phyloP scores from a whole-genome alignment of 179 eudicot genomes.

The Beta corolliflora region DNA sequence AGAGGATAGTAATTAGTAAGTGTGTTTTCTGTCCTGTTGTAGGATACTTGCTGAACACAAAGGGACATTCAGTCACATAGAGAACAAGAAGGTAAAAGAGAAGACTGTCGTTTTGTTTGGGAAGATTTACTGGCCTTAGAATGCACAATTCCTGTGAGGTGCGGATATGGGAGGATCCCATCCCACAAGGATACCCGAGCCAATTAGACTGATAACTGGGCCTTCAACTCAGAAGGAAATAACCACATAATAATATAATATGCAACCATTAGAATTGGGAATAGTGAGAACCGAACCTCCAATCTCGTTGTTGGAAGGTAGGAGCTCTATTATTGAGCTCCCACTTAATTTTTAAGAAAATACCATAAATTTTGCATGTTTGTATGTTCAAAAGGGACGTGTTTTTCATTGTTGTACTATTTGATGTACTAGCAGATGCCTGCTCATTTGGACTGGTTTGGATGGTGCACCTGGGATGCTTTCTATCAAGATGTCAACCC shows the following conservation, averaged over 20 bases:
- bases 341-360: not conserved
- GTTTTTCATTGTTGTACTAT: not conserved
- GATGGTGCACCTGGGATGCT: constrained; percentile 96
- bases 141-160: too few relatives aligned
- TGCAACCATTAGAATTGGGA: too few relatives aligned
- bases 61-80: constrained; percentile 61
- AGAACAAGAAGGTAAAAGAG: constrained; percentile 62
- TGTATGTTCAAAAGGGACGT: not conserved
- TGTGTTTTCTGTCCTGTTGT: constrained; percentile 14
- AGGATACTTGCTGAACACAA: constrained; percentile 61
- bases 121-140: too few relatives aligned
- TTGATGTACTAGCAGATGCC: constrained; percentile 47
- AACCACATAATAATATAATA: too few relatives aligned
- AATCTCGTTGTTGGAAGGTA: too few relatives aligned
- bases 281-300: too few relatives aligned
- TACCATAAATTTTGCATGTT: not conserved
- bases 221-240: too few relatives aligned
- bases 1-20: constrained; percentile 5
- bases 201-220: too few relatives aligned
- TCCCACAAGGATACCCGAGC: too few relatives aligned
- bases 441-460: constrained; percentile 77
- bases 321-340: too few relatives aligned
- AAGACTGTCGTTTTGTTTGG: too few relatives aligned
- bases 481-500: constrained; percentile 72
- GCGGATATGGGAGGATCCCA: too few relatives aligned